Conservation (phyloP, 2,329 filamentous ascomycete species). For the Nemania sp. region DNA sequence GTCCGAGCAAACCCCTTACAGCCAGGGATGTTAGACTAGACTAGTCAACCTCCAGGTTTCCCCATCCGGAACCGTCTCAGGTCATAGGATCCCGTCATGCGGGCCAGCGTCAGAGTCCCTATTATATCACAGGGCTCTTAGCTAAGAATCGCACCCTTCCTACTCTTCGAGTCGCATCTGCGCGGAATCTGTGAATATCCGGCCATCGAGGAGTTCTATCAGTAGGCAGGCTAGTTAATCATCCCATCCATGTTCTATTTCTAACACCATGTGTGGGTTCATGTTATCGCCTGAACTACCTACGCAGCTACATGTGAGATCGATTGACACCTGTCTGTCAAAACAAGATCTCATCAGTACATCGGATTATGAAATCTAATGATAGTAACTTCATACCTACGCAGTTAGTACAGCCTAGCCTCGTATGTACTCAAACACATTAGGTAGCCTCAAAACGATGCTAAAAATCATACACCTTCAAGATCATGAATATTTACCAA, state of each 20-base stretch:
- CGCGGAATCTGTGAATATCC: slow-evolving; percentile 31
- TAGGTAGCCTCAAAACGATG: background rate
- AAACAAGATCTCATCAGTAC: background rate
- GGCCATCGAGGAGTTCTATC: slow-evolving; percentile 12
- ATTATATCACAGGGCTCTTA: slow-evolving; percentile 20
- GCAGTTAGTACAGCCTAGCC: background rate
- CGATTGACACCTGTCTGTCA: background rate
- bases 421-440: background rate
- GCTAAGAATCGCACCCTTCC: slow-evolving; percentile 28
- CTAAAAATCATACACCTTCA: background rate
- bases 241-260: slow-evolving; percentile 16
- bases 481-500: background rate
- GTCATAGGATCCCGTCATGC: slow-evolving; percentile 29
- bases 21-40: no score
- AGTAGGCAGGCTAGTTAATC: background rate
- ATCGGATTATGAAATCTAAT: background rate
- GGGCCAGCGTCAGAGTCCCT: slow-evolving; percentile 7
- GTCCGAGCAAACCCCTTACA: slow-evolving; percentile 15
- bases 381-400: background rate
- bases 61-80: slow-evolving; percentile 33
- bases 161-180: slow-evolving; percentile 30
- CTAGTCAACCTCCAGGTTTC: slow-evolving; percentile 11
- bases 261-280: background rate
- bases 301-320: background rate
- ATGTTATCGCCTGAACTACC: background rate